Percentiles rank a stretch among this genome's conserved stretches.
These are phyloP conservation scores for Pleurotus platypus DNA, from an alignment of 768 basidiomycete genomes.

Conservation along the genomic window DNA sequence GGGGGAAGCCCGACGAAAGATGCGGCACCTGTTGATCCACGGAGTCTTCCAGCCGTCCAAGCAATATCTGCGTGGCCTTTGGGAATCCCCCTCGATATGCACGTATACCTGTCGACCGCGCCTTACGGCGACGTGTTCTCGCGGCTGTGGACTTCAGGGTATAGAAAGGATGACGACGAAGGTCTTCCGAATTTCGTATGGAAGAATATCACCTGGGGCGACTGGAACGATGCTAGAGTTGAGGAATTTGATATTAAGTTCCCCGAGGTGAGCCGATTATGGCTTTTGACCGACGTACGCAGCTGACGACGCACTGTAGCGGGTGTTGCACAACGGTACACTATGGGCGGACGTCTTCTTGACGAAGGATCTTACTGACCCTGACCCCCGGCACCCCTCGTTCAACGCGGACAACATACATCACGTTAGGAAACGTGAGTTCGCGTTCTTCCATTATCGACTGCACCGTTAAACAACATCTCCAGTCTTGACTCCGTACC, in stretches of 20 bases:
- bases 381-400: conserved; percentile 51
- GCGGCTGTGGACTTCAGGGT: conserved; percentile 46
- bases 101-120: conserved; percentile 71
- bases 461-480: conserved; percentile 1
- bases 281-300: not conserved
- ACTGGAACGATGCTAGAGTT: conserved; percentile 61
- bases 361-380: conserved; percentile 58
- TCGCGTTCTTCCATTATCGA: conserved; percentile 1
- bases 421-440: conserved; percentile 72
- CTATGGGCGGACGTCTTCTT: conserved; percentile 85
- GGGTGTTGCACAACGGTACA: conserved; percentile 73
- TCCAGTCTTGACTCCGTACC: conserved; percentile 83
- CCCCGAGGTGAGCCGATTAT: conserved; percentile 49
- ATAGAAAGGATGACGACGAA: conserved; percentile 43
- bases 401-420: conserved; percentile 61
- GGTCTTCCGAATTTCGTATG: conserved; percentile 68
- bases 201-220: conserved; percentile 75
- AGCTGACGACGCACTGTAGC: conserved; percentile 31
- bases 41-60: conserved; percentile 50
- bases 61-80: conserved; percentile 58
- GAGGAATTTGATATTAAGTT: conserved; percentile 62
- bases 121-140: conserved; percentile 59
- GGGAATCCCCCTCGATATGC: conserved; percentile 60
- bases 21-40: conserved; percentile 34
- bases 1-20: conserved; percentile 10